Base-by-base conservation (phyloP, 2,329 filamentous ascomycete genomes). In the Verticillium alfalfae region DNA sequence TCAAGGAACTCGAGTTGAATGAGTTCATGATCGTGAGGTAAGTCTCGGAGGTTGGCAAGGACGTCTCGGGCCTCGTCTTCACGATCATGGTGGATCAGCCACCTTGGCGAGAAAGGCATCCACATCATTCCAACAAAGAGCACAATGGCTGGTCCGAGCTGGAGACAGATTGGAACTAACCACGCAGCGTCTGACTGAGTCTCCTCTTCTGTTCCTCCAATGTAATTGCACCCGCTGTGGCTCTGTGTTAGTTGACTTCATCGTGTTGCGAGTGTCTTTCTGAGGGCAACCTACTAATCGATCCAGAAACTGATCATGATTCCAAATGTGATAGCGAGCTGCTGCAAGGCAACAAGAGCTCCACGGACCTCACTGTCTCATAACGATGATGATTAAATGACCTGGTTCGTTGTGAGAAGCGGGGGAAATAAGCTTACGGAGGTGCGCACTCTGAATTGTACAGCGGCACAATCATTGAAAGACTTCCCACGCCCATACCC, bases 1-100 rank as follows among this genome's bases (percentile, higher is more conserved):
- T 94, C 91, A n/a, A 92, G 82, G 70, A 89, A 92, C 69, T 94
- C 91, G 1, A 92, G 79, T 65, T 89, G 83, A 41, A 93, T 84
- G 0, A 91, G 81, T 61, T 91, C 86, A 69, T 92, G 83, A 65
- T 89, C 83, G 16, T 76, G 70, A 0, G 84, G 72, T 0, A 91
- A 81, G 6, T 80, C 81, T 31, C 91, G 86, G 2, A 94, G 84
- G 58, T 71, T 79, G 0, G 89, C 84, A 1, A 94, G 80, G 1
- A 87, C 85, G 10, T 71, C 71, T 16, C 84, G 83, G 0, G 88
- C 88, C 70, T 93, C 90, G 0, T 81, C 81, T 68, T 93, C 89
- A 39, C 89, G 86, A 61, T 78, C 79, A 68, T 90, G 87, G 71
- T 92, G 86, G 9, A 90, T 76, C 1, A 94, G 81, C 89, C 89